Evolutionary conservation across 768 basidiomycete species (phyloP).

Genomic region (Krasilnikovozyma curviuscula): DNA sequence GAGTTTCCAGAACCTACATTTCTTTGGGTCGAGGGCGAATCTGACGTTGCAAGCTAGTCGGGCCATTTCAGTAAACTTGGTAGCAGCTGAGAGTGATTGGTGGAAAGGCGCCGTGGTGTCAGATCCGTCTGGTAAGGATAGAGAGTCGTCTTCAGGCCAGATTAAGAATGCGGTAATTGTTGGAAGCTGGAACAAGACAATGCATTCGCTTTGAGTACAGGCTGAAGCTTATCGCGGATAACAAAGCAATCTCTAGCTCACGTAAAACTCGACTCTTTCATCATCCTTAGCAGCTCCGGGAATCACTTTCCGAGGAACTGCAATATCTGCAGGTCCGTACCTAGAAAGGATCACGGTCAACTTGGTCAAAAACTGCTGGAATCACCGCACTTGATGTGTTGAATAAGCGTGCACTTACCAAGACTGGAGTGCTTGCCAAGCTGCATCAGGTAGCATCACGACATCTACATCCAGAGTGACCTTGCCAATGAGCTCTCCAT

Average conservation of each 20-base stretch:
- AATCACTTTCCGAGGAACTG: conserved; percentile 48
- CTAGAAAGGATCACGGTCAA: conserved; percentile 14
- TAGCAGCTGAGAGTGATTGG: conserved; percentile 23
- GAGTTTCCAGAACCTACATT: not conserved
- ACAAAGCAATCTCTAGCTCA: not conserved
- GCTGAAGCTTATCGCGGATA: not conserved
- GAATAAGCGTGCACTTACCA: conserved; percentile 38
- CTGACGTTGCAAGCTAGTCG: conserved; percentile 30
- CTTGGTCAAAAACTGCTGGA: conserved; percentile 19
- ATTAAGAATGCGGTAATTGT: conserved; percentile 40
- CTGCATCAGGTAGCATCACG: conserved; percentile 51
- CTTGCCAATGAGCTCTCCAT: conserved; percentile 27
- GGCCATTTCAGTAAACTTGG: conserved; percentile 4
- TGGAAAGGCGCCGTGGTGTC: conserved; percentile 34
- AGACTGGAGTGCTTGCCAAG: conserved; percentile 45
- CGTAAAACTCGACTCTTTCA: conserved; percentile 45
- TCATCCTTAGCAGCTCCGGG: conserved; percentile 36
- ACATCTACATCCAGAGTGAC: conserved; percentile 48
- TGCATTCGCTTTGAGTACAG: not conserved
- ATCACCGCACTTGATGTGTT: conserved; percentile 47
- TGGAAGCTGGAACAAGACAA: conserved; percentile 31
- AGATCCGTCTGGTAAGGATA: conserved; percentile 22
- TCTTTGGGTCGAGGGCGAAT: conserved; percentile 15
- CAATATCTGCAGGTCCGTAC: conserved; percentile 1
- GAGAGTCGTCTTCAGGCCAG: conserved; percentile 21